Percentiles rank a stretch among this genome's conserved stretches.
Evolutionary conservation across 352 stramenopile genomes (phyloP).

Genomic region (Pythium dissimile): DNA sequence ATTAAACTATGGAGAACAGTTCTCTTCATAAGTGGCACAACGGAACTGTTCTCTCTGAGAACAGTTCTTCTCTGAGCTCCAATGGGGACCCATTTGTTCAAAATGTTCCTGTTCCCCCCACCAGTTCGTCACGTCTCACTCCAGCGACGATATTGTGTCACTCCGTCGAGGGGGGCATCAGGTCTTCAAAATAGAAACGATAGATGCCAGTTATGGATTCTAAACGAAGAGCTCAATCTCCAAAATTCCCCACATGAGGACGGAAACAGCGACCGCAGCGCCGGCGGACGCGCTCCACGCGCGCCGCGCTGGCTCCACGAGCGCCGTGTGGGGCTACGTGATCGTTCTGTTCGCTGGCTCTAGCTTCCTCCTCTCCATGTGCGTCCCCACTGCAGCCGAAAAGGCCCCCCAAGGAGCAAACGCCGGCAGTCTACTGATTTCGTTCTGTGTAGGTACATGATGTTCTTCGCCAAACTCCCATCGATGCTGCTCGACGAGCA

Average conservation of each 20-base stretch:
- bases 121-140: background rate
- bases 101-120: too few relatives aligned
- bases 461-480: slow-evolving; percentile 66
- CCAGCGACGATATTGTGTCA: background rate
- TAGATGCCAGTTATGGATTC: too few relatives aligned
- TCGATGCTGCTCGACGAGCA: slow-evolving; percentile 3
- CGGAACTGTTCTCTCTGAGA: too few relatives aligned
- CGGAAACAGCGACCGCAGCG: background rate
- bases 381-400: too few relatives aligned
- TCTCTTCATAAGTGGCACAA: too few relatives aligned
- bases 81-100: too few relatives aligned
- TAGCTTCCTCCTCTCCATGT: slow-evolving; percentile 68
- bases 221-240: background rate
- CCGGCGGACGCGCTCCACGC: slow-evolving; percentile 2
- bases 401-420: too few relatives aligned
- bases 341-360: slow-evolving; percentile 48
- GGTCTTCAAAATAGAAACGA: background rate
- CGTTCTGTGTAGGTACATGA: slow-evolving; percentile 44
- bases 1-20: background rate
- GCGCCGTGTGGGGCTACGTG: slow-evolving; percentile 77
- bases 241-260: background rate
- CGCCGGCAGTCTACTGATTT: background rate
- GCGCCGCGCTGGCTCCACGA: slow-evolving; percentile 59
- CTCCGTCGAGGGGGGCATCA: background rate
- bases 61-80: too few relatives aligned